Evolutionary conservation across 768 basidiomycete species (phyloP).

Genomic region (Amyloporia xantha): DNA sequence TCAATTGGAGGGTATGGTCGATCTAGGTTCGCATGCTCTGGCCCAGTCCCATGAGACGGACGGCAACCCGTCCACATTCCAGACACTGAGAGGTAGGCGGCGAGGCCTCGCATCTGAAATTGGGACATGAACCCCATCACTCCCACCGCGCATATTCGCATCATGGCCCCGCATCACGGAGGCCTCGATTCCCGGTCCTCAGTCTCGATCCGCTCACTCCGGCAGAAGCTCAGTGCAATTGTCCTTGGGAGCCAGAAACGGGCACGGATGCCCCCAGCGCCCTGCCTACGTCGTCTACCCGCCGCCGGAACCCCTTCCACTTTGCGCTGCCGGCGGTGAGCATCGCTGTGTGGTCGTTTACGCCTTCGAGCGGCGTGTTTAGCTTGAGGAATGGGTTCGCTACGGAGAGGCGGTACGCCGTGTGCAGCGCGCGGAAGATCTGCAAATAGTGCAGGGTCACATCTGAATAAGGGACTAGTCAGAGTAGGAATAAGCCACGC

Average conservation of each 20-base stretch:
- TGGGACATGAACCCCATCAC: conserved; percentile 15
- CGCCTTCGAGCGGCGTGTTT: conserved; percentile 40
- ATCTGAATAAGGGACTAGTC: neutral
- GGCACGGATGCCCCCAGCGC: conserved; percentile 38
- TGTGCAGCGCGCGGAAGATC: conserved; percentile 87
- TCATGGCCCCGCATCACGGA: too few species aligned
- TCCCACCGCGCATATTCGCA: too few species aligned
- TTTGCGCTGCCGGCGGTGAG: conserved; percentile 55
- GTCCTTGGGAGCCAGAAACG: neutral
- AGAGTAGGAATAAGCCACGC: conserved; percentile 20
- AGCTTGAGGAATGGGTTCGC: conserved; percentile 83
- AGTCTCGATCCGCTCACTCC: too few species aligned
- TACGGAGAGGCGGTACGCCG: conserved; percentile 76
- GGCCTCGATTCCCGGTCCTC: too few species aligned
- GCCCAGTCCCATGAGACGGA: conserved; percentile 7
- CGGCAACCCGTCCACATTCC: conserved; percentile 10
- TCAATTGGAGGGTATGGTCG: conserved; percentile 70
- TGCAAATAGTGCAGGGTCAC: conserved; percentile 26
- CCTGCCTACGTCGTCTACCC: conserved; percentile 70
- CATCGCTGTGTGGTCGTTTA: conserved; percentile 46
- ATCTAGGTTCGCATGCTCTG: conserved; percentile 43
- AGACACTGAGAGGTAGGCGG: conserved; percentile 9
- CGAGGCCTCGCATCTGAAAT: conserved; percentile 12
- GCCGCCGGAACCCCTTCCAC: conserved; percentile 63
- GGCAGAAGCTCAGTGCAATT: neutral